Conservation (phyloP, 2,329 filamentous ascomycete species). For the Rhinocladiella mackenziei region DNA sequence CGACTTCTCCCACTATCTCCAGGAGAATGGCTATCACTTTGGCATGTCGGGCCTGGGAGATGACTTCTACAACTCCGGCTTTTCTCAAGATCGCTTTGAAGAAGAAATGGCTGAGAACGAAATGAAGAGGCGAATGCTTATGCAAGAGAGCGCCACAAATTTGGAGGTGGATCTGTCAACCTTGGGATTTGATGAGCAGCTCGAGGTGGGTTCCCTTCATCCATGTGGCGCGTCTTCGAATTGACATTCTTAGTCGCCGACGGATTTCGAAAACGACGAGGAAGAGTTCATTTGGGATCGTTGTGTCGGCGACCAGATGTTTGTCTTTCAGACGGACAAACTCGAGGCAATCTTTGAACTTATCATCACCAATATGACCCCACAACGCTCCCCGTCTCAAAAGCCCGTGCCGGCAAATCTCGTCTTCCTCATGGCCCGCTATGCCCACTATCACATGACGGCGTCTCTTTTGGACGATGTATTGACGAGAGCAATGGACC, state of each 20-base stretch:
- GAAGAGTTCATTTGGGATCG: conserved; percentile 95
- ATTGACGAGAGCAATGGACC: conserved; percentile 82
- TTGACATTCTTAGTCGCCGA: conserved; percentile 48
- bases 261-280: conserved; percentile 65
- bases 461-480: conserved; percentile 76
- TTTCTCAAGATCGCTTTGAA: conserved; percentile 90
- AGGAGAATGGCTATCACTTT: conserved; percentile 81
- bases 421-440: conserved; percentile 89
- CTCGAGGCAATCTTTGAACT: conserved; percentile 89
- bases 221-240: conserved; percentile 46
- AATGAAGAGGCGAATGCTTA: conserved; percentile 85
- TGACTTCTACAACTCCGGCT: conserved; percentile 84
- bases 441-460: conserved; percentile 94
- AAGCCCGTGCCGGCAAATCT: conserved; percentile 97
- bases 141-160: conserved; percentile 98
- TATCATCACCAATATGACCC: conserved; percentile 96
- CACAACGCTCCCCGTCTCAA: conserved; percentile 90
- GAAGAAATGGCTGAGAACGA: conserved; percentile 97
- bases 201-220: conserved; percentile 52
- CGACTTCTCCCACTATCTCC: conserved; percentile 92
- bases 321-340: conserved; percentile 95
- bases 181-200: conserved; percentile 89
- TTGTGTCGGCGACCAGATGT: conserved; percentile 98
- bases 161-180: conserved; percentile 95
- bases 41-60: conserved; percentile 49